Base-by-base conservation (phyloP, 1,284 basidiomycete genomes). In the Boletellus dicymbophilus region DNA sequence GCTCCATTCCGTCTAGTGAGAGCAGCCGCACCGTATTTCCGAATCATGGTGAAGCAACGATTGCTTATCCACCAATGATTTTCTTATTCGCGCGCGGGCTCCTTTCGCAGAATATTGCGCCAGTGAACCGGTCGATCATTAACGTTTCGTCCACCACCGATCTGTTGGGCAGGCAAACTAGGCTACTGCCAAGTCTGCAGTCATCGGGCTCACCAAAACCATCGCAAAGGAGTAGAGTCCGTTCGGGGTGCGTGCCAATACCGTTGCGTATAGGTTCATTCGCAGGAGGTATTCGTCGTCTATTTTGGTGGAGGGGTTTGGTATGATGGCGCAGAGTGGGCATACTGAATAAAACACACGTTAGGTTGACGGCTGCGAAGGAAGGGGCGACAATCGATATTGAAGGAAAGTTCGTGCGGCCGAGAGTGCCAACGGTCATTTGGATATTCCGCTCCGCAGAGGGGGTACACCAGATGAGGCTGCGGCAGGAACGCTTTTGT, bases 161-260 rank as follows among this genome's bases (percentile, higher is more conserved):
- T 46, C 74, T 93, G 85, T 91, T 46, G 92, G 92, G 3, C 92
- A 93, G 68, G 84, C 79, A 31, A 94, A 94, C 73, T 94, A 93
- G 62, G 81, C 88, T 13, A 79, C 87, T 2, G 88, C 88, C 47
- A 93, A 92, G 63, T 72, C 88, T 16, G 89, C 85, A 12, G 82
- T 92, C 23, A 61, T 85, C 46, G 91, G 91, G 27, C 71, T 93
- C 48, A 90, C 89, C 34, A 93, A 93, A 75, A 93, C 90, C 15
- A 83, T 90, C 57, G 85, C 85, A 44, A 94, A 93, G 68, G 91
- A 94, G 67, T 94, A 90, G 91, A 91, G 92, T 49, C 68, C 74
- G 7, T 93, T 88, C 66, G 85, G 85, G 58, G 90, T 93, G 11
- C 84, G 89, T 43, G 85, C 87, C 39, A 93, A 93, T 72, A 87